Evolutionary conservation across 2,329 filamentous ascomycete species (phyloP).

Genomic region (Teratosphaeria nubilosa): DNA sequence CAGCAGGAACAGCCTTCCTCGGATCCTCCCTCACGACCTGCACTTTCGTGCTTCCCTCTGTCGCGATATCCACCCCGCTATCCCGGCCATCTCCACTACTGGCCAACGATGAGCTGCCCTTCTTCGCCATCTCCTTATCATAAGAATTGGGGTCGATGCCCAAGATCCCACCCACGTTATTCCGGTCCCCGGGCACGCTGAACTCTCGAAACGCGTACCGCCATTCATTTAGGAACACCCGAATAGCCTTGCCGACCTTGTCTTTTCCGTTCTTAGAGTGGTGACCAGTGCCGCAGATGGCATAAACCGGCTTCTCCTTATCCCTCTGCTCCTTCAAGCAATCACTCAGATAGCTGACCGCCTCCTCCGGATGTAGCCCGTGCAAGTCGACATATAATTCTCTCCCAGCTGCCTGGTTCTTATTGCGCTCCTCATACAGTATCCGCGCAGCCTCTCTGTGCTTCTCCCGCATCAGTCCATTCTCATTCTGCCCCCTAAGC

Average conservation of each 20-base stretch:
- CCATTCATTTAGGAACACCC: conserved; percentile 88
- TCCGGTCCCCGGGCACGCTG: conserved; percentile 87
- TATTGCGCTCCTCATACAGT: conserved; percentile 86
- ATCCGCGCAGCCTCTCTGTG: conserved; percentile 87
- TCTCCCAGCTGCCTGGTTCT: conserved; percentile 28
- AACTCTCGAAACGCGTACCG: conserved; percentile 94
- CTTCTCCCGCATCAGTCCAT: conserved; percentile 92
- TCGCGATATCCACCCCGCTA: conserved; percentile 28
- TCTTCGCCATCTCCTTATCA: conserved; percentile 30
- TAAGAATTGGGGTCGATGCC: conserved; percentile 54
- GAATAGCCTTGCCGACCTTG: conserved; percentile 90
- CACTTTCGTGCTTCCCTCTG: conserved; percentile 25
- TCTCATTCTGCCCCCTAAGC: conserved; percentile 89
- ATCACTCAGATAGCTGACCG: conserved; percentile 83
- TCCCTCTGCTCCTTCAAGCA: conserved; percentile 76
- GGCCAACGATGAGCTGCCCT: conserved; percentile 26
- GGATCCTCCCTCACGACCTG: conserved; percentile 27
- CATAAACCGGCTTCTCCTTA: conserved; percentile 62
- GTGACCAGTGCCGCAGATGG: conserved; percentile 92
- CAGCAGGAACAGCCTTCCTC: conserved; percentile 9
- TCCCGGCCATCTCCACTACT: conserved; percentile 19
- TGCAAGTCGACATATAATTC: conserved; percentile 95
- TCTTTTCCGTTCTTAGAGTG: conserved; percentile 99
- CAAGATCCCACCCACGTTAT: conserved; percentile 60
- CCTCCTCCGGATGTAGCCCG: conserved; percentile 96